Percentiles rank a stretch among this genome's conserved stretches.
phyloP scores from a whole-genome alignment of 345 rosid species.

The Gossypium thurberi region DNA sequence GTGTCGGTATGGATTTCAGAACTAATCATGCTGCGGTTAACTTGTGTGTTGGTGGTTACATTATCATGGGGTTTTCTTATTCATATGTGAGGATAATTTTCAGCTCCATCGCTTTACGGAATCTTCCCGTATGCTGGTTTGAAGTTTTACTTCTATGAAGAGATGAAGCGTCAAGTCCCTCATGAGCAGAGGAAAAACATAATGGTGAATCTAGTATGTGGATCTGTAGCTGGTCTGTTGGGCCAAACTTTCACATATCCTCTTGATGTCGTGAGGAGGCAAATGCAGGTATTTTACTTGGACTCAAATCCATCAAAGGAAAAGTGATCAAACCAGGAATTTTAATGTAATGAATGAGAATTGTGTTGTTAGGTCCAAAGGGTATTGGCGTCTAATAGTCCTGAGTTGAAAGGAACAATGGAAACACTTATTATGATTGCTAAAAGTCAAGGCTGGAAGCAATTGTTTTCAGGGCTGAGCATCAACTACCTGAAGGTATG shows the following conservation, averaged over 20 bases:
- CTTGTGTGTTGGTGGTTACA: slow-evolving; percentile 9
- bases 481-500: slow-evolving; percentile 84
- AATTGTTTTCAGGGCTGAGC: slow-evolving; percentile 86
- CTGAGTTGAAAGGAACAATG: slow-evolving; percentile 61
- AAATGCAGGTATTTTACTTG: slow-evolving; percentile 66
- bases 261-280: slow-evolving; percentile 96
- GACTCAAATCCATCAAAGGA: not conserved
- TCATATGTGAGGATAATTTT: slow-evolving; percentile 10
- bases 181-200: slow-evolving; percentile 66
- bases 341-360: not conserved
- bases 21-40: slow-evolving; percentile 16
- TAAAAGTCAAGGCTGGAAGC: slow-evolving; percentile 90
- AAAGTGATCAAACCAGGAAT: not conserved
- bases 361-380: slow-evolving; percentile 54
- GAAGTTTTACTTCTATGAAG: slow-evolving; percentile 93
- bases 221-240: slow-evolving; percentile 80
- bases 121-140: slow-evolving; percentile 96
- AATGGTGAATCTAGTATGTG: slow-evolving; percentile 65
- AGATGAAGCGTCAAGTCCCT: slow-evolving; percentile 87
- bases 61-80: slow-evolving; percentile 5
- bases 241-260: slow-evolving; percentile 97
- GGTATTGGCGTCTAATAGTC: slow-evolving; percentile 35
- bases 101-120: slow-evolving; percentile 93
- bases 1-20: slow-evolving; percentile 55
- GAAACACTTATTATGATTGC: slow-evolving; percentile 56